These are phyloP conservation scores for Botrytis deweyae DNA, from an alignment of 2,329 filamentous ascomycete genomes.

Conservation along the genomic window DNA sequence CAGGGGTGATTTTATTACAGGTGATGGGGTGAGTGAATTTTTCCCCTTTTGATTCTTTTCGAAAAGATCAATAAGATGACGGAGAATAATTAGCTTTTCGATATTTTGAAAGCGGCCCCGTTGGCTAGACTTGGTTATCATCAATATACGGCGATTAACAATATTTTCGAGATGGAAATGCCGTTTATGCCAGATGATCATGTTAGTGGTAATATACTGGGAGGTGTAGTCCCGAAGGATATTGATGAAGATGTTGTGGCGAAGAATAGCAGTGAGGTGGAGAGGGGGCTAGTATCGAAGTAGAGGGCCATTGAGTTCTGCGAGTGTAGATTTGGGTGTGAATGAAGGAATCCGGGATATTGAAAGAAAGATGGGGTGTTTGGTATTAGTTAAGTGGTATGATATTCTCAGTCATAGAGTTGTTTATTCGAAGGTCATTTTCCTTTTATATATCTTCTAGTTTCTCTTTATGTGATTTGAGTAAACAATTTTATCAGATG, in stretches of 20 bases:
- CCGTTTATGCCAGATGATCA: constrained; percentile 29
- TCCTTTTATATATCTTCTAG: not conserved
- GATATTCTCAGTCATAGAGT: not conserved
- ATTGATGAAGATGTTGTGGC: not conserved
- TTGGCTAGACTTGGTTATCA: constrained; percentile 27
- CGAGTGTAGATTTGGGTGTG: not conserved
- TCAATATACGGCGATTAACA: constrained; percentile 26
- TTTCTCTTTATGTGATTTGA: not conserved
- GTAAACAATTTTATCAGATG: rapidly evolving
- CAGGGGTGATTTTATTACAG: constrained; percentile 27
- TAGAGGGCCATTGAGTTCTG: too few species aligned
- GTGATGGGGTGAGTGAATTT: not conserved
- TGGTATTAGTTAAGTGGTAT: rapidly evolving
- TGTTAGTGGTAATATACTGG: constrained; percentile 18
- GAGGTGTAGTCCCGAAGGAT: not conserved
- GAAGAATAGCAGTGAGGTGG: not conserved
- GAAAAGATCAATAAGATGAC: not conserved
- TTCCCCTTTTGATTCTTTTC: not conserved
- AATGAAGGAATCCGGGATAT: not conserved
- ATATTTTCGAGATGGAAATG: constrained; percentile 26
- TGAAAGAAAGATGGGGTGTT: not conserved
- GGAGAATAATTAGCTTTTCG: constrained; percentile 18
- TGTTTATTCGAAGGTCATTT: not conserved
- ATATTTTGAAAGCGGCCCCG: constrained; percentile 26
- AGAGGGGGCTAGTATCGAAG: not conserved